Conservation (phyloP, 192 early-diverging fungal genomes). For the Coemansia sp. region DNA sequence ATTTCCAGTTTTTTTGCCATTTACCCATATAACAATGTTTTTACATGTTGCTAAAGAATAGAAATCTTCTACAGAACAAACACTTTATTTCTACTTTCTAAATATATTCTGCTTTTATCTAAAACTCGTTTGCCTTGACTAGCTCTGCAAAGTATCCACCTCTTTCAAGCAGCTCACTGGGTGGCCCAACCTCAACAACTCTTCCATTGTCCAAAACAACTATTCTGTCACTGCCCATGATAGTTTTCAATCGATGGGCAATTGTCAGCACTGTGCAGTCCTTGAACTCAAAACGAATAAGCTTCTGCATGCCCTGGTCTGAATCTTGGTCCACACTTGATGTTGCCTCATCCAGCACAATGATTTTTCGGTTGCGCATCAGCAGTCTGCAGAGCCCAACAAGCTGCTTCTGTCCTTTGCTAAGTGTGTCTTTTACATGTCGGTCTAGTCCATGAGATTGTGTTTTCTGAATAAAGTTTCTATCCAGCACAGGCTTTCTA, state of each 20-base stretch:
- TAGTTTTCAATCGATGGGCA: constrained; percentile 73
- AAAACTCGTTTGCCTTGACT: constrained; percentile 21
- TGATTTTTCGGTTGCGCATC: constrained; percentile 54
- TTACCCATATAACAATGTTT: too few species aligned
- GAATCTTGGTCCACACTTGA: constrained; percentile 58
- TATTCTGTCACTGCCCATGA: constrained; percentile 67
- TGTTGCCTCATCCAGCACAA: constrained; percentile 72
- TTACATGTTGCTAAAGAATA: too few species aligned
- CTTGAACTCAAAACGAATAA: constrained; percentile 56
- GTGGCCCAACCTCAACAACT: constrained; percentile 64
- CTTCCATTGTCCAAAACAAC: constrained; percentile 71
- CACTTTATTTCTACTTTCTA: too few species aligned
- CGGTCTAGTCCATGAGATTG: not conserved
- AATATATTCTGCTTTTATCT: too few species aligned
- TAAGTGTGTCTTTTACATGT: constrained; percentile 56
- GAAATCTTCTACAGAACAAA: too few species aligned
- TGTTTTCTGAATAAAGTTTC: not conserved
- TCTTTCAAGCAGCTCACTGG: constrained; percentile 57
- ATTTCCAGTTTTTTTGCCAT: too few species aligned
- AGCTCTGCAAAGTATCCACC: constrained; percentile 28
- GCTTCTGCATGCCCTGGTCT: constrained; percentile 22
- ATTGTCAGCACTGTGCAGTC: constrained; percentile 61
- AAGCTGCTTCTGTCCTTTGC: constrained; percentile 64
- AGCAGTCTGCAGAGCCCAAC: constrained; percentile 64
- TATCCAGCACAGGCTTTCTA: not conserved